Conservation (phyloP, 768 basidiomycete genomes). For the Calocera viscosa region DNA sequence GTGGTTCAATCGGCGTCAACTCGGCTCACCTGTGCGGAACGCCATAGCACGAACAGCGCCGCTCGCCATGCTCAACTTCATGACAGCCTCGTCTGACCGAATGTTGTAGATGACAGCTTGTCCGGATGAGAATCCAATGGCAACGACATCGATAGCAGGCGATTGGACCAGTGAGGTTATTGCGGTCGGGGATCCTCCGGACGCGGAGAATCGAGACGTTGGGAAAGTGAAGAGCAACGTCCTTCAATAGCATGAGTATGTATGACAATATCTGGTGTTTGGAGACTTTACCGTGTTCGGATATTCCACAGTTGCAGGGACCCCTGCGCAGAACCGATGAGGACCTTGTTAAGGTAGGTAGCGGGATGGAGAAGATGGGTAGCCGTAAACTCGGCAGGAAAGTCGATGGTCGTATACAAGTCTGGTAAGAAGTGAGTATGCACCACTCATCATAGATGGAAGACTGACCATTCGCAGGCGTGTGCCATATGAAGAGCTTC, state of each 20-base stretch:
- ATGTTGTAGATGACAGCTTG: constrained; percentile 83
- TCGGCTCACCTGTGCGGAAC: constrained; percentile 64
- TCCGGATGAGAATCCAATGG: constrained; percentile 81
- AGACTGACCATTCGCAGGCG: constrained; percentile 42
- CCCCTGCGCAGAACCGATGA: constrained; percentile 73
- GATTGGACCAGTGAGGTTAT: constrained; percentile 79
- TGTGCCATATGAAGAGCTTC: constrained; percentile 69
- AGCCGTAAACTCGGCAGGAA: constrained; percentile 78
- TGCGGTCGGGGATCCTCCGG: constrained; percentile 30
- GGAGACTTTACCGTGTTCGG: constrained; percentile 51
- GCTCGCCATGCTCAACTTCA: constrained; percentile 84
- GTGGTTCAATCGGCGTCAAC: constrained; percentile 10
- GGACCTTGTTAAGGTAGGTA: constrained; percentile 91
- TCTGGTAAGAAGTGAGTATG: constrained; percentile 29
- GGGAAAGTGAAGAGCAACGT: constrained; percentile 73
- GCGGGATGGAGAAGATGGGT: constrained; percentile 78
- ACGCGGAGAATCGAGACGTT: constrained; percentile 38
- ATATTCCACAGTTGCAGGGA: constrained; percentile 89
- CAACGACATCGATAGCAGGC: constrained; percentile 91
- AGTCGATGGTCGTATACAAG: constrained; percentile 55
- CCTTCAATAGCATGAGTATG: constrained; percentile 31
- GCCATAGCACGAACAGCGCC: constrained; percentile 62
- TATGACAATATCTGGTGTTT: background rate
- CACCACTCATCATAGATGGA: background rate
- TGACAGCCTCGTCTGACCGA: constrained; percentile 74